These are phyloP conservation scores for Russula virescens DNA, from an alignment of 768 basidiomycete species.

Conservation along the genomic window DNA sequence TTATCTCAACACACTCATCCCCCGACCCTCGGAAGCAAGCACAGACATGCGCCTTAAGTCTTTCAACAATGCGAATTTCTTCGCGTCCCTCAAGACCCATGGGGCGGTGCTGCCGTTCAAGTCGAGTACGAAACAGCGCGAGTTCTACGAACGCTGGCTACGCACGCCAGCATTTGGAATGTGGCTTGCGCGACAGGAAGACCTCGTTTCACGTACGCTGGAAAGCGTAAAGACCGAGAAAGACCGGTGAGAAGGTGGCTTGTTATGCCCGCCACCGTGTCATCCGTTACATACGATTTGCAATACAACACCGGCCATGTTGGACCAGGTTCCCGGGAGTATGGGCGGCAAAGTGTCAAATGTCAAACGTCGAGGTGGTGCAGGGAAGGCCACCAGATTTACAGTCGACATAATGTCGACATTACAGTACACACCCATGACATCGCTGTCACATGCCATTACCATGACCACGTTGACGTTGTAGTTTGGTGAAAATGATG, in stretches of 20 bases:
- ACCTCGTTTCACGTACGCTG: conserved; percentile 56
- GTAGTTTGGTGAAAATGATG: too few relatives aligned
- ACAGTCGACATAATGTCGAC: background rate
- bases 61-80: conserved; percentile 63
- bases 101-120: conserved; percentile 73
- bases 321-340: background rate
- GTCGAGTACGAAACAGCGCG: conserved; percentile 53
- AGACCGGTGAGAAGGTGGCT: background rate
- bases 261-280: background rate
- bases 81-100: conserved; percentile 64
- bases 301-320: background rate
- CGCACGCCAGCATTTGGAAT: conserved; percentile 71
- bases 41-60: conserved; percentile 48
- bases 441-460: too few relatives aligned
- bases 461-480: too few relatives aligned
- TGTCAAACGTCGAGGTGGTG: background rate
- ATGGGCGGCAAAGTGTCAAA: background rate
- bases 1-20: conserved; percentile 85
- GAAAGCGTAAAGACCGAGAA: conserved; percentile 17
- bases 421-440: background rate
- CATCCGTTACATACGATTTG: background rate
- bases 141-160: conserved; percentile 76
- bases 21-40: conserved; percentile 49
- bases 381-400: background rate
- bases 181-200: conserved; percentile 75